These are phyloP conservation scores for Malassezia cuniculi DNA, from an alignment of 1,284 basidiomycete species.

Conservation along the genomic window DNA sequence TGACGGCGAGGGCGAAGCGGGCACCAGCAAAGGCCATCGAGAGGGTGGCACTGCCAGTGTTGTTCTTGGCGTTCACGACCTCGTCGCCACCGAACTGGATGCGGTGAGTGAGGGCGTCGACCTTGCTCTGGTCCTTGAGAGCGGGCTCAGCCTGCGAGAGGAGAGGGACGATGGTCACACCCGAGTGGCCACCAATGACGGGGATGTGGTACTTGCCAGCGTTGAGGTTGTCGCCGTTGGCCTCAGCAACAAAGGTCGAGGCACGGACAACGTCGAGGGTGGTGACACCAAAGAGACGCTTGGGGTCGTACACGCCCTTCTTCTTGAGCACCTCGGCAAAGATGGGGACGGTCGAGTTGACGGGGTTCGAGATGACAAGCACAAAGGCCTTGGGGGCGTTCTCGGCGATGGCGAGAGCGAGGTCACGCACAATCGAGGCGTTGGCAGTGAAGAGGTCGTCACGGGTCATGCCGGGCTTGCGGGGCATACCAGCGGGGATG, in stretches of 20 bases:
- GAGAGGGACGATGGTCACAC: slow-evolving; percentile 86
- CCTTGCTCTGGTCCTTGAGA: slow-evolving; percentile 44
- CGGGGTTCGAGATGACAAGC: slow-evolving; percentile 91
- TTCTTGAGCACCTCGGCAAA: slow-evolving; percentile 90
- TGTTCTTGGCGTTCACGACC: slow-evolving; percentile 77
- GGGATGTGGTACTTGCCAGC: slow-evolving; percentile 54
- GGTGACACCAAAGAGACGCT: slow-evolving; percentile 85
- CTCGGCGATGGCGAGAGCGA: slow-evolving; percentile 76
- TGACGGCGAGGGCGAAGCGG: slow-evolving; percentile 33
- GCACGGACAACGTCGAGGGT: slow-evolving; percentile 95
- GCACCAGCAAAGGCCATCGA: slow-evolving; percentile 69
- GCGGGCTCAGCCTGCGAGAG: slow-evolving; percentile 60
- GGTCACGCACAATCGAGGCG: slow-evolving; percentile 85
- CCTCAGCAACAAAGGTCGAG: slow-evolving; percentile 81
- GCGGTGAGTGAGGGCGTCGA: slow-evolving; percentile 62
- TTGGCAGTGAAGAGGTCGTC: slow-evolving; percentile 95
- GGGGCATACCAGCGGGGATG: slow-evolving; percentile 91
- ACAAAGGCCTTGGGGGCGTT: slow-evolving; percentile 79
- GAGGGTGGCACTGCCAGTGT: slow-evolving; percentile 74
- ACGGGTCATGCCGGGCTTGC: slow-evolving; percentile 62
- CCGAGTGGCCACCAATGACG: slow-evolving; percentile 91
- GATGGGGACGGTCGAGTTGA: slow-evolving; percentile 91
- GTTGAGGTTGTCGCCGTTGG: slow-evolving; percentile 56
- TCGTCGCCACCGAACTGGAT: slow-evolving; percentile 90
- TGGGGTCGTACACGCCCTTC: slow-evolving; percentile 73